Conservation (phyloP, 1,284 basidiomycete genomes). For the Inonotus hispidus region DNA sequence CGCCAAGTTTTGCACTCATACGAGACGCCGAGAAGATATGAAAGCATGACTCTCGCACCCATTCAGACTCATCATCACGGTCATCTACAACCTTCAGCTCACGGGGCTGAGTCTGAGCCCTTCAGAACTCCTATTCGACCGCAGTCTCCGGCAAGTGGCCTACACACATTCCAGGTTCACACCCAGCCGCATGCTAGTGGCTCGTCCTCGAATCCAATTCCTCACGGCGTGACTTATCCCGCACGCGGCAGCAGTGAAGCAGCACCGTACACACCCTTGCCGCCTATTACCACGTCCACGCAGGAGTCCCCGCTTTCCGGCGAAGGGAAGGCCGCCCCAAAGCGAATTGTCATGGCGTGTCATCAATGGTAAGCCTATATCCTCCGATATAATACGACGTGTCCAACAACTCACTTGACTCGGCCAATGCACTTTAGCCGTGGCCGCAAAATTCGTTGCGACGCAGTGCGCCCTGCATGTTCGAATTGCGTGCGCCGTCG, state of each 20-base stretch:
- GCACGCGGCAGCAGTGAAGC: neutral
- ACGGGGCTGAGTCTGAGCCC: neutral
- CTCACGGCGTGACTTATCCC: slow-evolving; percentile 1
- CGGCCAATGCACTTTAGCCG: slow-evolving; percentile 7
- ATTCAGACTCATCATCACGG: slow-evolving; percentile 8
- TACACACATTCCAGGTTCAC: slow-evolving; percentile 13
- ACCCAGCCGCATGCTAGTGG: neutral
- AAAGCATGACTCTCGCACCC: slow-evolving; percentile 10
- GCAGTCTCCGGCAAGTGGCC: neutral
- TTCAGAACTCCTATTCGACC: slow-evolving; percentile 7
- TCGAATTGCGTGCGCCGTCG: slow-evolving; percentile 16
- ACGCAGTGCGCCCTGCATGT: slow-evolving; percentile 14
- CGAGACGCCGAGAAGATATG: slow-evolving; percentile 1
- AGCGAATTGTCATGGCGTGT: slow-evolving; percentile 19
- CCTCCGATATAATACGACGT: neutral
- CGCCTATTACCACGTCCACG: slow-evolving; percentile 10
- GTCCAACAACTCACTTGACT: neutral
- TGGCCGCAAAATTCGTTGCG: slow-evolving; percentile 18
- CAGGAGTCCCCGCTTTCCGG: neutral
- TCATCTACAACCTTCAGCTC: slow-evolving; percentile 4
- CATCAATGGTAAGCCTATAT: slow-evolving; percentile 16
- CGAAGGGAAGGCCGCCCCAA: slow-evolving; percentile 8
- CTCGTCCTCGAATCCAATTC: neutral
- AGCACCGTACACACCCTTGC: slow-evolving; percentile 6
- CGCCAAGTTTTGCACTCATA: slow-evolving; percentile 2